Conservation (phyloP, 331 rosid genomes). For the Quercus tomentella region DNA sequence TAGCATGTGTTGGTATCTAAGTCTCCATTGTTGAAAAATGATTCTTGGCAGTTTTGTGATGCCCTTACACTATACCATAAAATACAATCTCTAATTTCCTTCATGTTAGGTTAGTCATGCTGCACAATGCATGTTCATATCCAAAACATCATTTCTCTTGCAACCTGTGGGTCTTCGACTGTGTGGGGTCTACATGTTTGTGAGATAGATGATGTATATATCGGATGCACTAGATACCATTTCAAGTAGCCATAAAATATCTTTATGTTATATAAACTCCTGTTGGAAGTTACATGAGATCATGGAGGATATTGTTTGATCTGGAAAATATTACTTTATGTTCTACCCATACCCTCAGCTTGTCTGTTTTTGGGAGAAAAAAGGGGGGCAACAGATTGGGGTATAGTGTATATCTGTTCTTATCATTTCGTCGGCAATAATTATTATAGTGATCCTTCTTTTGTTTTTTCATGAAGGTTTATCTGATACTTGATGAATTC, state of each 20-base stretch:
- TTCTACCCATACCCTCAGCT: neutral
- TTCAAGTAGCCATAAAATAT: neutral
- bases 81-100: neutral
- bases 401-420: neutral
- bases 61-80: neutral
- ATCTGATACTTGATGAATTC: conserved; percentile 96
- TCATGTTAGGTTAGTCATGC: neutral
- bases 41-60: neutral
- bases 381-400: no score
- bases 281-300: neutral
- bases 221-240: no score
- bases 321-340: neutral
- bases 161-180: no score
- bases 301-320: neutral
- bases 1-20: neutral
- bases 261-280: neutral
- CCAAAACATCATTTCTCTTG: neutral
- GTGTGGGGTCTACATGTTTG: no score
- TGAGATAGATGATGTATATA: no score
- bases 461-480: conserved; percentile 50
- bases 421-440: neutral
- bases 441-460: neutral
- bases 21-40: neutral
- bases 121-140: neutral
- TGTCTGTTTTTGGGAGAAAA: neutral